Conservation (phyloP, 2,329 filamentous ascomycete genomes). For the Ophiostoma sp. region DNA sequence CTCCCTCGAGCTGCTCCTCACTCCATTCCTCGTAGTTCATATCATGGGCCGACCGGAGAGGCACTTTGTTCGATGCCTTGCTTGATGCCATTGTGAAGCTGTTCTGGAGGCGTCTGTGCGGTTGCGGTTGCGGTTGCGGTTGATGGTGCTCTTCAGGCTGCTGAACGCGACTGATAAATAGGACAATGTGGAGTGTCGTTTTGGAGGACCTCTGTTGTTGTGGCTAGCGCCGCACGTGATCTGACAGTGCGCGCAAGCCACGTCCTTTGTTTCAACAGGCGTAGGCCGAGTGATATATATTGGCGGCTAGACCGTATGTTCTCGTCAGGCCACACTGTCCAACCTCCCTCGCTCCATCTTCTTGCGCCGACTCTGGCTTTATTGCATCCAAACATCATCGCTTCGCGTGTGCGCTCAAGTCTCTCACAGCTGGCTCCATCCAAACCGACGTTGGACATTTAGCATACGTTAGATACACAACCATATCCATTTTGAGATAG, state of each 20-base stretch:
- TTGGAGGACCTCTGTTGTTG: background rate
- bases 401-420: conserved; percentile 7
- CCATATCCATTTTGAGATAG: background rate
- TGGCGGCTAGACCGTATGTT: conserved; percentile 25
- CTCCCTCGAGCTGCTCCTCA: conserved; percentile 46
- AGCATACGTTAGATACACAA: background rate
- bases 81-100: conserved; percentile 23
- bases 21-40: conserved; percentile 37
- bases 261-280: conserved; percentile 9
- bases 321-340: conserved; percentile 27
- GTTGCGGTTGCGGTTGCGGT: background rate
- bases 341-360: conserved; percentile 22
- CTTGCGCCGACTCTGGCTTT: background rate
- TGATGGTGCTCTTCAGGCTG: background rate
- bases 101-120: background rate
- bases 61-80: conserved; percentile 13
- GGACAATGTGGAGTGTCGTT: background rate
- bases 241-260: conserved; percentile 14
- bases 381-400: conserved; percentile 12
- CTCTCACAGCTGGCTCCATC: conserved; percentile 7
- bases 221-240: conserved; percentile 20
- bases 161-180: background rate
- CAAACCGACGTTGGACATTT: background rate
- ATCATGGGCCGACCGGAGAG: conserved; percentile 8
- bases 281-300: conserved; percentile 12